These are phyloP conservation scores for Trichoderma breve DNA, from an alignment of 2,329 filamentous ascomycete genomes.

Conservation along the genomic window DNA sequence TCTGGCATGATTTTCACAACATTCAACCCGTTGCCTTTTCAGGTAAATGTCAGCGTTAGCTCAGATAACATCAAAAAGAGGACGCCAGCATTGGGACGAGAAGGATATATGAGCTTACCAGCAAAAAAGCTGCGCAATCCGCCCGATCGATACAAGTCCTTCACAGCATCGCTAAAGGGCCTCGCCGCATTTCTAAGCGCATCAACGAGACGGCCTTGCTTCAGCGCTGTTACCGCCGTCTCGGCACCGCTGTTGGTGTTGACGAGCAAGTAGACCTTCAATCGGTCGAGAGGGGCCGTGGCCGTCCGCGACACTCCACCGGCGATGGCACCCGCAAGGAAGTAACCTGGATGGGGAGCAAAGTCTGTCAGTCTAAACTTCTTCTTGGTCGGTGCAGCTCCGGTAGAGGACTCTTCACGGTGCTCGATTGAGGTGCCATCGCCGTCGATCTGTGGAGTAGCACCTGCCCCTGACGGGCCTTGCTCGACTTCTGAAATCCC, in stretches of 20 bases:
- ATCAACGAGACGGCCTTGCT: slow-evolving; percentile 63
- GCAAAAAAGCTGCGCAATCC: slow-evolving; percentile 89
- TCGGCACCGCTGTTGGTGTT: slow-evolving; percentile 61
- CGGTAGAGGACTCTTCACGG: slow-evolving; percentile 35
- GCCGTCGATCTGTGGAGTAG: slow-evolving; percentile 30
- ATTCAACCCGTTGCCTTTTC: slow-evolving; percentile 88
- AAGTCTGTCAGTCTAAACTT: slow-evolving; percentile 61
- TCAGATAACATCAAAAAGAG: background rate
- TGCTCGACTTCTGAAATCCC: slow-evolving; percentile 28
- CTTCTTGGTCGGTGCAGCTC: slow-evolving; percentile 36
- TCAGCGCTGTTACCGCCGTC: slow-evolving; percentile 63
- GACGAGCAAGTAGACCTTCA: slow-evolving; percentile 96
- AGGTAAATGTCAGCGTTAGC: background rate
- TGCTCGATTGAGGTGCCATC: slow-evolving; percentile 36
- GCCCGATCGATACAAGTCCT: slow-evolving; percentile 79
- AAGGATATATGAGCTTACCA: slow-evolving; percentile 55
- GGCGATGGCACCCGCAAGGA: slow-evolving; percentile 89
- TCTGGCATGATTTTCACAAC: slow-evolving; percentile 98
- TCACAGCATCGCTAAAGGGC: slow-evolving; percentile 70
- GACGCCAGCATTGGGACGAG: too few relatives aligned
- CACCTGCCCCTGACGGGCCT: slow-evolving; percentile 26
- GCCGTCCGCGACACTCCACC: slow-evolving; percentile 93
- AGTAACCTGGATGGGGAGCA: slow-evolving; percentile 92
- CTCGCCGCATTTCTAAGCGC: slow-evolving; percentile 64
- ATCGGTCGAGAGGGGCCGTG: slow-evolving; percentile 90